Evolutionary conservation across 495 filamentous ascomycete genomes (phyloP).

Genomic region (Friedmanniomyces simplex): DNA sequence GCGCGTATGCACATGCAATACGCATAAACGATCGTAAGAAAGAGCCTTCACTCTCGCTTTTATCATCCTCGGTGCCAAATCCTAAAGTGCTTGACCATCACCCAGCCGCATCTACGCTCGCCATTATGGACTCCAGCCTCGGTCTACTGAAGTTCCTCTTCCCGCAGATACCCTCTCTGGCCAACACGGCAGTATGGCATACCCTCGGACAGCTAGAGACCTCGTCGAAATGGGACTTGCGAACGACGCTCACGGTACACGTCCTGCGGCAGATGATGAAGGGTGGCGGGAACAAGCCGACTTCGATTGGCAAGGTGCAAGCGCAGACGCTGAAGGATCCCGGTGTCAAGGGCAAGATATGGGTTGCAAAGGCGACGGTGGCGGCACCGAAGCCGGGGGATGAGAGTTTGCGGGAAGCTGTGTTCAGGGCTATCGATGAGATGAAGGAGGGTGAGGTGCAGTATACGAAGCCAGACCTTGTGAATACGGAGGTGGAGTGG

Average conservation of each 20-base stretch:
- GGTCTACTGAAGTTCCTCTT: constrained; percentile 24
- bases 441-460: constrained; percentile 38
- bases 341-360: constrained; percentile 66
- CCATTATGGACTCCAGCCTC: constrained; percentile 6
- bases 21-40: too few species aligned
- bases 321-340: constrained; percentile 48
- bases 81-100: neutral
- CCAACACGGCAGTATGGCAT: constrained; percentile 58
- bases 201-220: constrained; percentile 53
- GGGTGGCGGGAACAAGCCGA: constrained; percentile 29
- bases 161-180: constrained; percentile 52
- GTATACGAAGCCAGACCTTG: constrained; percentile 44
- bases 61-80: neutral
- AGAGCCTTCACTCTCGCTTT: too few species aligned
- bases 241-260: constrained; percentile 61
- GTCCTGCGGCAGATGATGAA: constrained; percentile 55
- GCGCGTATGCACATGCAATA: neutral
- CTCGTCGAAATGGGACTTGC: constrained; percentile 66
- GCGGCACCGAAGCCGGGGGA: constrained; percentile 46
- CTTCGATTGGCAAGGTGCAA: constrained; percentile 53
- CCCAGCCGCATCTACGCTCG: neutral
- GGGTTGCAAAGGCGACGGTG: constrained; percentile 60
- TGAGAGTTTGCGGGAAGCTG: constrained; percentile 41
- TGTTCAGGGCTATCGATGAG: constrained; percentile 53
- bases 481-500: constrained; percentile 74